Percentiles rank a stretch among this genome's conserved stretches.
phyloP scores from a whole-genome alignment of 2,329 filamentous ascomycete genomes.

The Penicillium italicum region DNA sequence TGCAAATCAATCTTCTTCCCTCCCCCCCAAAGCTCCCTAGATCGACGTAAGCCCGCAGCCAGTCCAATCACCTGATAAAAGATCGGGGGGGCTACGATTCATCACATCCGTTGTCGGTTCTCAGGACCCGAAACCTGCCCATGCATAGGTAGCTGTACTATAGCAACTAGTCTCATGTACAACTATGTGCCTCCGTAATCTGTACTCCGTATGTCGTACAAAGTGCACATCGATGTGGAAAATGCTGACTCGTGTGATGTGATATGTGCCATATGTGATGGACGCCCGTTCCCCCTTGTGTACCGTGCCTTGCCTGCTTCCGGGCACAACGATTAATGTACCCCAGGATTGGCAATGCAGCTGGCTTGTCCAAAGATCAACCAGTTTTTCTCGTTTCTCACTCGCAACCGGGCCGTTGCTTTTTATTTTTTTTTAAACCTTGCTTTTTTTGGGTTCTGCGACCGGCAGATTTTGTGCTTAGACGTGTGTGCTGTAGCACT shows the following conservation, averaged over 20 bases:
- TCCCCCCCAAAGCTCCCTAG: not conserved
- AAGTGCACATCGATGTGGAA: not conserved
- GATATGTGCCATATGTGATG: conserved; percentile 1
- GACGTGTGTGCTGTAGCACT: not conserved
- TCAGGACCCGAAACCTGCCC: not conserved
- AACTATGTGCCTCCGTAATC: not conserved
- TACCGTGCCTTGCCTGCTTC: conserved; percentile 4
- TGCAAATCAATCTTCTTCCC: not conserved
- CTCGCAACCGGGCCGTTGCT: not conserved
- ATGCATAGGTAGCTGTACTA: not conserved
- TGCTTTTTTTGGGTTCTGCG: not conserved
- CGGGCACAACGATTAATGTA: conserved; percentile 9
- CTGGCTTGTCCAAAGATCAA: conserved; percentile 1
- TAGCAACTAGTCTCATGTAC: conserved; percentile 7
- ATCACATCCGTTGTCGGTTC: conserved; percentile 10
- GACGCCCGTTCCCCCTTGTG: not conserved
- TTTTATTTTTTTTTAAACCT: not conserved
- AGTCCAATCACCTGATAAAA: conserved; percentile 9
- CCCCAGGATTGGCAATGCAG: conserved; percentile 24
- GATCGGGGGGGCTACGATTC: conserved; percentile 1
- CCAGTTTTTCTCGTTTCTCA: not conserved
- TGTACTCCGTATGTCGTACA: not conserved
- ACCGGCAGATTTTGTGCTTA: not conserved
- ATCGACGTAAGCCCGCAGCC: conserved; percentile 1
- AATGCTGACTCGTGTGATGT: not conserved